Conservation (phyloP, 768 basidiomycete genomes). For the Hygrophorus russula region DNA sequence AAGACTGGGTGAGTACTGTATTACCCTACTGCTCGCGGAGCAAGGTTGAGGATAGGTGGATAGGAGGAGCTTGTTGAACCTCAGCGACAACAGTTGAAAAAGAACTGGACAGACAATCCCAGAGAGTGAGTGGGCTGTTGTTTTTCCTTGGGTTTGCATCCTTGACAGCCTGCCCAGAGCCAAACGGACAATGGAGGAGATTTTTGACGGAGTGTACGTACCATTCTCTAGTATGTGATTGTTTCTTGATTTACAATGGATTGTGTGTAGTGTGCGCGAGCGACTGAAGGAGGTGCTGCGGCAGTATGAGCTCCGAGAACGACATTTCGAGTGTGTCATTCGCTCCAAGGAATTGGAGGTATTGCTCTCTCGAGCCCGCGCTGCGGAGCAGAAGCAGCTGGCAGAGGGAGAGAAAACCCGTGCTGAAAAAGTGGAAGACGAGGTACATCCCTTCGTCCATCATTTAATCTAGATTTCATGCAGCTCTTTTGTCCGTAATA, state of each 20-base stretch:
- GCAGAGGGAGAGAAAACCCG: slow-evolving; percentile 64
- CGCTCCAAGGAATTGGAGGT: slow-evolving; percentile 90
- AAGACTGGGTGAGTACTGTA: slow-evolving; percentile 44
- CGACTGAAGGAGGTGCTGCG: slow-evolving; percentile 79
- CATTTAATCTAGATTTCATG: slow-evolving; percentile 7
- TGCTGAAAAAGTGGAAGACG: slow-evolving; percentile 60
- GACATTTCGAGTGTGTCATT: slow-evolving; percentile 86
- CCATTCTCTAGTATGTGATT: slow-evolving; percentile 2
- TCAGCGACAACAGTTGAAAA: slow-evolving; percentile 59
- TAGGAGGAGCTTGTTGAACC: slow-evolving; percentile 60
- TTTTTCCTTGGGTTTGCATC: not conserved
- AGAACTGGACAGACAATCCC: slow-evolving; percentile 72
- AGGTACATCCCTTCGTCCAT: slow-evolving; percentile 35
- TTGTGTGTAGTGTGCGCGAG: slow-evolving; percentile 54
- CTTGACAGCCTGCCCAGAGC: slow-evolving; percentile 35
- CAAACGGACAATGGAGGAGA: slow-evolving; percentile 63
- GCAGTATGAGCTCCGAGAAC: slow-evolving; percentile 84
- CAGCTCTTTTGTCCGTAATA: slow-evolving; percentile 17
- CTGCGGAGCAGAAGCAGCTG: slow-evolving; percentile 79
- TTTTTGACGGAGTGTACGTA: slow-evolving; percentile 78
- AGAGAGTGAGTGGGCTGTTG: slow-evolving; percentile 41
- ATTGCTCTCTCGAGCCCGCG: slow-evolving; percentile 73
- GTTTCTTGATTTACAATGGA: slow-evolving; percentile 3
- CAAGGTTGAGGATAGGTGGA: not conserved
- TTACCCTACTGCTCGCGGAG: not conserved